Evolutionary conservation across 1,284 basidiomycete species (phyloP), one percentile per base, ranked within the genome.

Genomic region (Rhodofomes roseus): DNA sequence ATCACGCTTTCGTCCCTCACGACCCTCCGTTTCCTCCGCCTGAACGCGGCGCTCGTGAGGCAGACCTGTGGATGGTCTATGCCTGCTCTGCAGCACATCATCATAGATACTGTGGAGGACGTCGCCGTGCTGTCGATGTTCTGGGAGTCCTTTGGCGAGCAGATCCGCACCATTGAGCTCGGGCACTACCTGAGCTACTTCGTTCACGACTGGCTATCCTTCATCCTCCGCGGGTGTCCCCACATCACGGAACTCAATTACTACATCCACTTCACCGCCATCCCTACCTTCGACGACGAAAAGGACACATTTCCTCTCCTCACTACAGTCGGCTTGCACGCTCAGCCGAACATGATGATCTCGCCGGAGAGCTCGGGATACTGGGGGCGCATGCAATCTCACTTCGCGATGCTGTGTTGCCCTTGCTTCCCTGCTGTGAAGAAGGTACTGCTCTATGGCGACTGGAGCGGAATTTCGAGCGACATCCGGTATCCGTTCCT

Each of bases 161-260:
- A 81, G 65, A 74, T 89, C 43, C 74, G 74, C 60, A 76, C 74
- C 4, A 73, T 88, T 31, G 86, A 89, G 67, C 78, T 88, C 57
- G 85, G 85, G 36, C 76, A 73, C 61, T 77, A 80, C 67, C 64
- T 84, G 50, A 78, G 76, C 57, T 87, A 86, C 70, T 72, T 77
- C 56, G 70, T 79, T 58, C 67, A 70, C 53, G 83, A 85, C 64
- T 70, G 77, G 60, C 69, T 86, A 58, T 67, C 78, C 2, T 60
- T 70, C 22, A 77, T 85, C 65, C 71, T 89, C 53, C 71, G 69
- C 16, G 66, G 69, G 12, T 86, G 84, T 65, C 72, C 78, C 0
- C 74, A 71, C 43, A 74, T 87, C 37, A 73, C 75, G 60, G 74
- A 79, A 62, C 69, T 89, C 64, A 81, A 86, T 69, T 87, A 84